phyloP scores from a whole-genome alignment of 2,329 filamentous ascomycete genomes.

The Zymoseptoria pseudotritici region DNA sequence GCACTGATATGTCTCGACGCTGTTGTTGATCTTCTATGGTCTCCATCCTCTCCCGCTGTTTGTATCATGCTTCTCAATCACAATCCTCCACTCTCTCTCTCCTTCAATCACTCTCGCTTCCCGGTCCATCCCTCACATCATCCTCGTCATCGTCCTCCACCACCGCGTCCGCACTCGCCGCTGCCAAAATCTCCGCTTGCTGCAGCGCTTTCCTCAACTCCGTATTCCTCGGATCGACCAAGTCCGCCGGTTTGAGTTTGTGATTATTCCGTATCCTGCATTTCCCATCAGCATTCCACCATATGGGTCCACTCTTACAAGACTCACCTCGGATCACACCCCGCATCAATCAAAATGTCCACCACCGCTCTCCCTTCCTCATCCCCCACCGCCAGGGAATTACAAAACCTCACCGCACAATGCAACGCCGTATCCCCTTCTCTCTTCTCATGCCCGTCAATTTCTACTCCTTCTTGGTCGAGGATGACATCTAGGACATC shows the following conservation, averaged over 20 bases:
- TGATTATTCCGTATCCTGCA: slow-evolving; percentile 59
- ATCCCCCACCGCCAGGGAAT: slow-evolving; percentile 56
- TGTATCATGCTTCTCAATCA: neutral
- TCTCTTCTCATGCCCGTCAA: slow-evolving; percentile 64
- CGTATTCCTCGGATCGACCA: slow-evolving; percentile 64
- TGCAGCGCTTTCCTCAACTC: slow-evolving; percentile 57
- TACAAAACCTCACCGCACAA: slow-evolving; percentile 69
- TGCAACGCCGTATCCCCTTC: slow-evolving; percentile 76
- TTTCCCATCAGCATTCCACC: slow-evolving; percentile 1
- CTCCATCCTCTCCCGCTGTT: neutral
- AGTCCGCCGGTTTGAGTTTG: slow-evolving; percentile 61
- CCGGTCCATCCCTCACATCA: slow-evolving; percentile 32
- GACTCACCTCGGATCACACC: slow-evolving; percentile 50
- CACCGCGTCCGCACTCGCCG: slow-evolving; percentile 39
- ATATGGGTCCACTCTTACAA: neutral
- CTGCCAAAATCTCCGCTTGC: slow-evolving; percentile 60
- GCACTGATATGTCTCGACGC: neutral
- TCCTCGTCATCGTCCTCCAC: slow-evolving; percentile 37
- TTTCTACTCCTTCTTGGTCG: slow-evolving; percentile 77
- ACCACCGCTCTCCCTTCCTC: slow-evolving; percentile 60
- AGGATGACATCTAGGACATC: slow-evolving; percentile 75
- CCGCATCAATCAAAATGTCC: slow-evolving; percentile 76
- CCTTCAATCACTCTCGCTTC: slow-evolving; percentile 41
- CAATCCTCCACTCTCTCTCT: neutral
- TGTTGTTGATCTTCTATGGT: neutral